A percentile compares a stretch with the other conserved stretches of the same genome.
Conservation (phyloP, 768 basidiomycete species). For the Jaapia argillacea region DNA sequence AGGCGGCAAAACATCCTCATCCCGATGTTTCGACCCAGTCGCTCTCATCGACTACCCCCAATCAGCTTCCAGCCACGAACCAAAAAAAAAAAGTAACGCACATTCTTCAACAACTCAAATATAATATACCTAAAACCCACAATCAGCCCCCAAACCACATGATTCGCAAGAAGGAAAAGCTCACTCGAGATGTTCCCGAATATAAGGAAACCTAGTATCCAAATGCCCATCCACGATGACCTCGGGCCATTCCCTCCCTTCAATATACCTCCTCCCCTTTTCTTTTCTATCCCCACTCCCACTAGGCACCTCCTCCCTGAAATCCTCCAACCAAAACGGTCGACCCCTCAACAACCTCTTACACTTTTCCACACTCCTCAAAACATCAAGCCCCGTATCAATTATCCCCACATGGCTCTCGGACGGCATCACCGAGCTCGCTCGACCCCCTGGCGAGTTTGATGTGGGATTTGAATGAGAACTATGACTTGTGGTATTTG, state of each 20-base stretch:
- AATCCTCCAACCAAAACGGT: conserved; percentile 33
- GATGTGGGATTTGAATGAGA: no score
- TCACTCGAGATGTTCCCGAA: conserved; percentile 80
- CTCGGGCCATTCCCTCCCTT: conserved; percentile 40
- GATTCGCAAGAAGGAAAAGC: conserved; percentile 13
- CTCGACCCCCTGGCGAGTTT: no score
- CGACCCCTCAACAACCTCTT: conserved; percentile 41
- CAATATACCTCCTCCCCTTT: no score
- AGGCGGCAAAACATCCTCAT: conserved; percentile 36
- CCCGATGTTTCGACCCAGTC: conserved; percentile 41
- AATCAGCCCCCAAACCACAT: not conserved
- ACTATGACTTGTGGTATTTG: no score
- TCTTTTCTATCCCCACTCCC: no score
- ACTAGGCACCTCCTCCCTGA: conserved; percentile 13
- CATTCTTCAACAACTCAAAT: conserved; percentile 87
- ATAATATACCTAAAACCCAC: conserved; percentile 58
- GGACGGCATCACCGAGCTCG: no score
- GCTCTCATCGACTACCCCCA: conserved; percentile 57
- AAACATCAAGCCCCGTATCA: conserved; percentile 62
- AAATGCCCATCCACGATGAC: conserved; percentile 67
- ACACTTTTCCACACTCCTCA: conserved; percentile 64
- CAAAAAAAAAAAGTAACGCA: conserved; percentile 22
- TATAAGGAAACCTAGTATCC: conserved; percentile 68
- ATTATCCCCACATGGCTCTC: conserved; percentile 89
- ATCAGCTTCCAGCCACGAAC: not conserved